Evolutionary conservation across 2,329 filamentous ascomycete species (phyloP).

Genomic region (Eutypa lata): DNA sequence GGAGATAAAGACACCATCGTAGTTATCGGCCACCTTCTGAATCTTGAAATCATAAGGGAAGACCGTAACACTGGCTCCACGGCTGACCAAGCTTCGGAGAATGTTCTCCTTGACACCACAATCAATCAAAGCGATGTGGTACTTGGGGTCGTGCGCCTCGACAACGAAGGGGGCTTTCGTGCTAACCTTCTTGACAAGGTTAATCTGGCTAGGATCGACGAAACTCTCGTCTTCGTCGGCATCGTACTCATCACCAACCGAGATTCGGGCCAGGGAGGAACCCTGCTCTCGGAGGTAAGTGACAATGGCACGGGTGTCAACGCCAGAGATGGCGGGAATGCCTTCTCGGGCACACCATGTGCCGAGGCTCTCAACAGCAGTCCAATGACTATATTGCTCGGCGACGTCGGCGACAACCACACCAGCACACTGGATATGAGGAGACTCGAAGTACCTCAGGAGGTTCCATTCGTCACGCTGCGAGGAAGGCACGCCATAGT

Average conservation of each 20-base stretch:
- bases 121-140: constrained; percentile 92
- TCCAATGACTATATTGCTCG: constrained; percentile 96
- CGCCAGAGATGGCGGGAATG: constrained; percentile 91
- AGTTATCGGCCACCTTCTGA: constrained; percentile 96
- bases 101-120: constrained; percentile 99
- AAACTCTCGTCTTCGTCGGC: constrained; percentile 97
- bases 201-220: constrained; percentile 92
- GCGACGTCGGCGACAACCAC: constrained; percentile 95
- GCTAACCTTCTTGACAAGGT: constrained; percentile 92
- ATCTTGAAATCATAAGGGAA: constrained; percentile 98
- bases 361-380: constrained; percentile 87
- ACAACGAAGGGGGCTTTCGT: constrained; percentile 98
- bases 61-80: constrained; percentile 87
- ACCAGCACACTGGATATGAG: constrained; percentile 93
- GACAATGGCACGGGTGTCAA: constrained; percentile 95
- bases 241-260: constrained; percentile 96
- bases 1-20: constrained; percentile 98
- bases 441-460: constrained; percentile 96
- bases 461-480: constrained; percentile 84
- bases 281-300: constrained; percentile 94
- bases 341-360: constrained; percentile 97
- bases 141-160: constrained; percentile 74
- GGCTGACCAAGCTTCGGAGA: constrained; percentile 85
- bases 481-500: constrained; percentile 92
- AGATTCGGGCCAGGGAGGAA: constrained; percentile 91